Evolutionary conservation across 768 basidiomycete genomes (phyloP).

Genomic region (Stropharia rugosoannulata): DNA sequence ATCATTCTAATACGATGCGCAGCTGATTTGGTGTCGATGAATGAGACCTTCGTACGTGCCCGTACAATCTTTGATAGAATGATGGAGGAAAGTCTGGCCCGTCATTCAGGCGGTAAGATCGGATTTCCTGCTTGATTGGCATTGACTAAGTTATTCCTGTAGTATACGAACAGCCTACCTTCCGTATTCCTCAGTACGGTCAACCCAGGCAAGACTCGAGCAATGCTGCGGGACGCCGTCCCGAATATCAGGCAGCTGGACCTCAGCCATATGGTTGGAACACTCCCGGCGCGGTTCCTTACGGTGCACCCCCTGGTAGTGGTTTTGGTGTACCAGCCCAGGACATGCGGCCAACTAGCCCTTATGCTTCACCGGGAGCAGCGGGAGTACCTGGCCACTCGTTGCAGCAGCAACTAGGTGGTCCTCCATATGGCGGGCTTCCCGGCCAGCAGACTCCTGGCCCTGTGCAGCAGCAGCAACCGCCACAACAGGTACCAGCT

Average conservation of each 20-base stretch:
- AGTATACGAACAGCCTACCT: slow-evolving; percentile 55
- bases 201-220: slow-evolving; percentile 22
- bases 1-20: slow-evolving; percentile 6
- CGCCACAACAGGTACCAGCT: slow-evolving; percentile 17
- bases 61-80: slow-evolving; percentile 88
- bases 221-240: slow-evolving; percentile 28
- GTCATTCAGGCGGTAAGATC: slow-evolving; percentile 61
- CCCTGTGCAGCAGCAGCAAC: slow-evolving; percentile 16
- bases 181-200: slow-evolving; percentile 20
- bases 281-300: slow-evolving; percentile 19
- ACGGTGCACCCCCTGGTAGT: slow-evolving; percentile 16
- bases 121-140: background rate
- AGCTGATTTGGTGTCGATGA: slow-evolving; percentile 96
- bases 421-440: background rate
- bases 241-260: slow-evolving; percentile 12
- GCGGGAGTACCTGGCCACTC: background rate
- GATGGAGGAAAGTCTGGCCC: slow-evolving; percentile 87
- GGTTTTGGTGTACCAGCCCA: background rate
- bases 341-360: background rate
- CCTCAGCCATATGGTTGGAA: slow-evolving; percentile 52
- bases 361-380: background rate
- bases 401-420: slow-evolving; percentile 3
- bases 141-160: slow-evolving; percentile 4
- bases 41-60: slow-evolving; percentile 89
- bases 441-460: slow-evolving; percentile 4